Evolutionary conservation across 352 stramenopile species (phyloP), one percentile per base, ranked within the genome.

Genomic region (Phytophthora citricola): DNA sequence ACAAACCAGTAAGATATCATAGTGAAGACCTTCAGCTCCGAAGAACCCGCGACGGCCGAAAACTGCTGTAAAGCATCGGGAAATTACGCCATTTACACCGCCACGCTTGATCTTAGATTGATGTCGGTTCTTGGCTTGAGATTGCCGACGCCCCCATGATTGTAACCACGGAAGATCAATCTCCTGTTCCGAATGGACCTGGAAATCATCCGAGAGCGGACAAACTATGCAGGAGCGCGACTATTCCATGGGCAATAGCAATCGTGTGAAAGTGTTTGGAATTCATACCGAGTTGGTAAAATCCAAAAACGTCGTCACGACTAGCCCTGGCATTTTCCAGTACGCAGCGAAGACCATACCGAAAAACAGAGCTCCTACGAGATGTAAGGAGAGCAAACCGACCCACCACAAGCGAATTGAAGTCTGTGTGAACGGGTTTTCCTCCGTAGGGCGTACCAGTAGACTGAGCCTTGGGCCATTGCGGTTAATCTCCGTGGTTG

Each of bases 1-100:
- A 20, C 45, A 24, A 12, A 83, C 29, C n/a, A 79, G 59, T 12
- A 81, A 31, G 7, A 69, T 38, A 17, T 73, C 71, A 31, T 74
- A 80, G 39, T 76, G 71, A 2, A 44, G 55, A 0, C 61, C 58
- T 26, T 73, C 44, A 12, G 67, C 64, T 8, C 68, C 75, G 2
- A 78, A 64, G 27, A 75, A 55, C 0, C 70, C 70, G 5, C 47
- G 40, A n/a, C 53, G 70, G 12, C 66, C 49, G 17, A 78, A 75
- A 1, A 75, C 29, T 24, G 39, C 52, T 27, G 31, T 2, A 27
- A 68, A 73, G 10, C 32, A 51, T 9, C 40, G 60, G 1, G 31
- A 56, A 10, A 71, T 27, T 5, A 53, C 6, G 1, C 40, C 32
- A 1, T 15, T 29, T 5, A 36, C 3, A 5, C 41, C n/a, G 9